Evolutionary conservation across 306 rosid genomes (phyloP), one percentile per base, ranked within the genome.

Genomic region (Hippophae gyantsensis): DNA sequence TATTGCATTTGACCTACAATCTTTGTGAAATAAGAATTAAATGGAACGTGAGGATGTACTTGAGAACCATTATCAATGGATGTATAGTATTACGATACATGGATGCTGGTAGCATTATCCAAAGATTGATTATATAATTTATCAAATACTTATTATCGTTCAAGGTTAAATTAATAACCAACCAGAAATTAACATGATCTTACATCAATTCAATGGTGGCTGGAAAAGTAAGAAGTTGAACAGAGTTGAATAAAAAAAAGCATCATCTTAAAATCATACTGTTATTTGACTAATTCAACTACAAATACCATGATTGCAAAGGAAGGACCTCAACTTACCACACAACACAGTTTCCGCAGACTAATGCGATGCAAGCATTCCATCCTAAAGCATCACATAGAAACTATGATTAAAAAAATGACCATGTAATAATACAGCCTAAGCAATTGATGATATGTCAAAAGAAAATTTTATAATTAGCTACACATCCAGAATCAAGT

Each of bases 281-380:
- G 1, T 18, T 18, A 18, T 18, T 18, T 13, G 13, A 5, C 14
- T 10, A 48, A 48, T 18, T 48, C 10, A 48, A 48, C 6, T 6
- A 48, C 13, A 3, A 46, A 4, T 14, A 11, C 52, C 13, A 9
- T 0, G 7, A 11, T 48, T 9, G 5, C 12, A 18, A 18, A 18
- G n/a, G n/a, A n/a, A n/a, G 23, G 23, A 18, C 23, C 23, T 52
- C 42, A 58, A 83, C 95, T 77, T 79, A 92, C 99, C 99, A 92
- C 60, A 92, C 97, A 69, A 92, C 96, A 77, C 82, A 74, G 63
- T 92, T 92, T 57, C 96, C 95, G 42, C 90, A 75, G 69, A 88
- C 99, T 60, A 92, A 72, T 5, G 96, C 99, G 72, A 88, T 77
- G 76, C 99, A 92, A 26, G 99, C 97, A 75, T 92, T 92, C 99